Evolutionary conservation across 1,139 yeast species (phyloP), one percentile per base, ranked within the genome.

Genomic region (Pichia sp.): DNA sequence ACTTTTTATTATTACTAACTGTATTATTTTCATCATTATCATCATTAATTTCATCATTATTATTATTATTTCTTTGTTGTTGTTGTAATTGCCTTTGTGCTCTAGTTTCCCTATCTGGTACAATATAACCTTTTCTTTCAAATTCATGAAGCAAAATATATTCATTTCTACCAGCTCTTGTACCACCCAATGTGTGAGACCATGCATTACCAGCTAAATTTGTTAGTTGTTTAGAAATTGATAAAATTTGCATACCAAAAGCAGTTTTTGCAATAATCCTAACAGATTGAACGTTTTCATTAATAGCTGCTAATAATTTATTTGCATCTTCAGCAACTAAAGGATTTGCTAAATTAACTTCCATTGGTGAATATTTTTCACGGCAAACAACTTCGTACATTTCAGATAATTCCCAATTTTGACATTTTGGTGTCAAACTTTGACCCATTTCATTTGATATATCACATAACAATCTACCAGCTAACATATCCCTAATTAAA

Each of bases 201-300:
- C 99, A 95, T 0, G 97, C 93, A 67, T 93, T 95, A 61, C 99
- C 99, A 0, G 99, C 98, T 58, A 95, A 73, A 60, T 86, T 87
- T 5, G 99, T 93, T 64, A 95, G 75, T 65, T 91, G 97, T 62
- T 89, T 88, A 0, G 98, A 87, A 56, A 95, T 75, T 0, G 97
- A 88, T 53, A 95, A 73, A 55, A 93, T 85, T 68, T 95, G 99
- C 53, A 84, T 81, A 55, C 85, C 76, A 65, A 89, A 83, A 0
- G 96, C 91, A 56, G 93, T 75, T 60, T 83, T 86, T 0, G 93
- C 89, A 11, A 91, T 75, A 52, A 86, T 81, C 55, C 72, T 73
- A n/a, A 93, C 87, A 63, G 84, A 85, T 25, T 73, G 68, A 46
- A 80, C 78, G 65, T 84, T 84, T 62, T 88, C 96, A 59, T 78